Percentiles rank a stretch among this genome's conserved stretches.
These are phyloP conservation scores for Aphanomyces invadans DNA, from an alignment of 352 stramenopile species.

Conservation along the genomic window DNA sequence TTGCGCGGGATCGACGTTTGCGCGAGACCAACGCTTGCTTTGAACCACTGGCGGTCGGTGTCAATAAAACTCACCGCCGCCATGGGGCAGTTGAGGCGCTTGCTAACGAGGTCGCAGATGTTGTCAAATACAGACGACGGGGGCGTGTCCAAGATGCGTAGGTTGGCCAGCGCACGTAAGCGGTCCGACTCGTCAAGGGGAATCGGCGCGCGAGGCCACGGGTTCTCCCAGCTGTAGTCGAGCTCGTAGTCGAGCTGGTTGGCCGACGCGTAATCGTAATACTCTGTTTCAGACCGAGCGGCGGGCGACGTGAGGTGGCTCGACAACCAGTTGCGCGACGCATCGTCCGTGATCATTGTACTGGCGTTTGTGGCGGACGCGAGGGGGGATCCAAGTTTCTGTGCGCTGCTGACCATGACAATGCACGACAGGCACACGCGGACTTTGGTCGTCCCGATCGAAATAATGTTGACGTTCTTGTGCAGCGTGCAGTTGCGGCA, in stretches of 20 bases:
- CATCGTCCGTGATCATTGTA: conserved; percentile 6
- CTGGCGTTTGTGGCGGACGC: neutral
- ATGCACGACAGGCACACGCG: conserved; percentile 27
- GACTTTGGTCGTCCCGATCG: conserved; percentile 21
- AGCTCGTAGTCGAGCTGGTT: conserved; percentile 20
- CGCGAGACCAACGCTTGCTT: conserved; percentile 21
- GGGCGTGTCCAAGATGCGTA: conserved; percentile 23
- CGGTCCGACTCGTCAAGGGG: conserved; percentile 2
- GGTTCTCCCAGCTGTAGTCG: conserved; percentile 23
- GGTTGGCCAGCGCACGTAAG: neutral
- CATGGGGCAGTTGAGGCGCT: conserved; percentile 22
- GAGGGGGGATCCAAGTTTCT: conserved; percentile 16
- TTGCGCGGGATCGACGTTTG: conserved; percentile 22
- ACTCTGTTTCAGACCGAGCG: conserved; percentile 12
- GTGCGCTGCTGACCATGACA: conserved; percentile 9
- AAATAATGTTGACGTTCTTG: conserved; percentile 24
- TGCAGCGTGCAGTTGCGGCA: conserved; percentile 27
- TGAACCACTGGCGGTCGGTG: conserved; percentile 23
- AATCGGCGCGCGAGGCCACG: conserved; percentile 20
- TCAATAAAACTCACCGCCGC: conserved; percentile 23
- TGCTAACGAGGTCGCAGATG: conserved; percentile 20
- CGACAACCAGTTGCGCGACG: conserved; percentile 8
- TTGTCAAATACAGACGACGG: conserved; percentile 20
- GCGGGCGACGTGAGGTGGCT: conserved; percentile 20
- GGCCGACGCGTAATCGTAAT: neutral